Base-by-base conservation (phyloP, 768 basidiomycete species). In the Cantharellus cinnabarinus region DNA sequence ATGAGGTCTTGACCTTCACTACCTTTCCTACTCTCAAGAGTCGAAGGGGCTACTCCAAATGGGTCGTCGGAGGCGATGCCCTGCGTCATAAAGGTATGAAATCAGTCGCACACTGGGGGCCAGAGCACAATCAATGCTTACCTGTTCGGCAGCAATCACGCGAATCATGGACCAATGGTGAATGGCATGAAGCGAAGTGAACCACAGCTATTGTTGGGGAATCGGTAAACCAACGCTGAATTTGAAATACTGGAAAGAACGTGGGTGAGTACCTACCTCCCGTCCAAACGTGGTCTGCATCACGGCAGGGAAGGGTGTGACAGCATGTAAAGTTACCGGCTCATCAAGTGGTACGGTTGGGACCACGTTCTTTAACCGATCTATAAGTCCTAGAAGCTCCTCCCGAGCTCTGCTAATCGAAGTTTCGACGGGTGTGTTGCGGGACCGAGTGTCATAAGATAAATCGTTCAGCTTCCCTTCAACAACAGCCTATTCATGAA, bases 161-260 rank as follows among this genome's bases (percentile, higher is more conserved):
- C 88, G 82, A 58, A 90, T 85, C 83, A 88, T 88, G 20, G 85
- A 87, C 85, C 85, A 90, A 67, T 90, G 88, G 69, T 90, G 88
- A 35, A 90, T 82, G 50, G 87, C 87, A 66, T 90, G 88, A 40
- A 90, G 70, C 34, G 76, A 80, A n/a, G 80, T 78, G 68, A 90
- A 90, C 88, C 88, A 90, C 15, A 90, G 70, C 86, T 89, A 57
- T 50, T 42, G 39, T 48, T 20, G 35, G 34, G 39, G 52, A 50
- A 29, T 40, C 7, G 53, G 41, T 50, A 29, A 61, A 70, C 20
- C n/a, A 3, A 60, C 37, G 5, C 29, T 14, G 2, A 20, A 50
- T 40, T 34, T 39, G 41, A 3, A 29, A n/a, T 29, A 29, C 39
- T 14, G 50, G 15, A 42, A 41, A 29, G 20, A 50, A 14, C 34